Evolutionary conservation across 2,329 filamentous ascomycete species (phyloP), one percentile per base, ranked within the genome.

Genomic region (Venturia asperata): DNA sequence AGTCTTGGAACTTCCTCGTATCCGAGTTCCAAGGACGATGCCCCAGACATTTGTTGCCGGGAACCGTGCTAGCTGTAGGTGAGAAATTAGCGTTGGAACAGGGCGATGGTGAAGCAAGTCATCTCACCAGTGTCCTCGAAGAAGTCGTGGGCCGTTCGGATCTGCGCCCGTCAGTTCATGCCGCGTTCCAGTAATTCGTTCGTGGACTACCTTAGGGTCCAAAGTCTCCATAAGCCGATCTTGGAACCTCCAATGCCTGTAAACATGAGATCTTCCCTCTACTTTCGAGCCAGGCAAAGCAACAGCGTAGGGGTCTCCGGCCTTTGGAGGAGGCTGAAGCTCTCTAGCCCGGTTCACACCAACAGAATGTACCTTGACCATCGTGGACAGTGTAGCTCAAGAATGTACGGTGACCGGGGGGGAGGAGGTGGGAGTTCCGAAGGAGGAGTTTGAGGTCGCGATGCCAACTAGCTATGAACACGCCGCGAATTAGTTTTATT

Each of bases 171-270:
- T 49, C 70, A 60, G 70, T 68, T 68, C 62, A 47, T 42, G 43
- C 58, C 69, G 65, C 55, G 55, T 24, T n/a, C 27, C n/a, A 3
- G 17, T 13, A 49, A 37, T 27, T 45, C 55, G 13, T 60, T 19
- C 5, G 61, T 56, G 24, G 71, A 73, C 65, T 73, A 88, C 78
- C 62, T 85, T 77, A 21, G 91, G 89, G 73, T 94, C 88, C 68
- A 90, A 79, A 6, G 88, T 88, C 71, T 84, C 82, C 52, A 96
- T 77, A 65, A 95, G 81, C 66, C 84, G 85, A 77, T 96, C 87
- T 66, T 83, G 82, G 72, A 88, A 87, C 68, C 85, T 85, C 85
- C 88, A 95, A 77, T 96, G 88, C 67, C 94, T 86, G 78, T 97
- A 97, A 68, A 95, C 78, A 60, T 85, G 79, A 62, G 83, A 89